Conservation (phyloP, 2,329 filamentous ascomycete genomes). For the Triangularia setosa region DNA sequence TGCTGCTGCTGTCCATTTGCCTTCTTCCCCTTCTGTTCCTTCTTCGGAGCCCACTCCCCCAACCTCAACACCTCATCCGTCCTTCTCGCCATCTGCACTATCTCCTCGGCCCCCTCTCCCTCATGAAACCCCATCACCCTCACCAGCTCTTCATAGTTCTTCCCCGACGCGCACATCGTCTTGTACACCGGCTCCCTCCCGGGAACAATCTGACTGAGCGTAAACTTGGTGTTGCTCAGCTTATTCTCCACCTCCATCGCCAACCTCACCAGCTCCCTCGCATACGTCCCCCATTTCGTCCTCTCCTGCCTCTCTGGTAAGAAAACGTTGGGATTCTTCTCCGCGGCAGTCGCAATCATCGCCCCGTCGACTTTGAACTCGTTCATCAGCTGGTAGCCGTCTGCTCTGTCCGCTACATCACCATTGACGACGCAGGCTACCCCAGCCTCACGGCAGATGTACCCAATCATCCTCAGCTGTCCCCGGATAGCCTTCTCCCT, state of each 20-base stretch:
- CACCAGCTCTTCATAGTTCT: slow-evolving; percentile 60
- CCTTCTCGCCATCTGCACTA: slow-evolving; percentile 60
- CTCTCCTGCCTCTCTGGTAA: slow-evolving; percentile 58
- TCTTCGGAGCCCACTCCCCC: slow-evolving; percentile 44
- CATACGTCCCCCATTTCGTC: slow-evolving; percentile 72
- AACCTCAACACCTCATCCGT: slow-evolving; percentile 63
- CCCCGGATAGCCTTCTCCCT: slow-evolving; percentile 81
- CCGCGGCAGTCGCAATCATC: slow-evolving; percentile 94
- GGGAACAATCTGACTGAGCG: slow-evolving; percentile 79
- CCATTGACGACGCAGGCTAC: slow-evolving; percentile 96
- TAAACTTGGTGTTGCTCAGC: slow-evolving; percentile 89
- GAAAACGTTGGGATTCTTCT: slow-evolving; percentile 89
- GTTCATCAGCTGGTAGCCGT: slow-evolving; percentile 65
- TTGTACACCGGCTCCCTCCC: slow-evolving; percentile 67
- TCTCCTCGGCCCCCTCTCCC: slow-evolving; percentile 58
- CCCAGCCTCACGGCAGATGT: slow-evolving; percentile 75
- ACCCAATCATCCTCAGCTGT: slow-evolving; percentile 78
- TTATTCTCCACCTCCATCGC: slow-evolving; percentile 78
- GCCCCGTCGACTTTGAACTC: slow-evolving; percentile 88
- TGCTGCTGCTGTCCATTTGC: slow-evolving; percentile 6
- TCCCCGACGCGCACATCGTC: slow-evolving; percentile 55
- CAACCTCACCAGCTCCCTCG: slow-evolving; percentile 67
- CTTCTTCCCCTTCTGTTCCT: slow-evolving; percentile 23
- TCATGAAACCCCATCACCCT: slow-evolving; percentile 46
- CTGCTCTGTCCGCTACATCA: slow-evolving; percentile 72